phyloP scores from a whole-genome alignment of 106 monocot genomes.

The Posidonia australis region DNA sequence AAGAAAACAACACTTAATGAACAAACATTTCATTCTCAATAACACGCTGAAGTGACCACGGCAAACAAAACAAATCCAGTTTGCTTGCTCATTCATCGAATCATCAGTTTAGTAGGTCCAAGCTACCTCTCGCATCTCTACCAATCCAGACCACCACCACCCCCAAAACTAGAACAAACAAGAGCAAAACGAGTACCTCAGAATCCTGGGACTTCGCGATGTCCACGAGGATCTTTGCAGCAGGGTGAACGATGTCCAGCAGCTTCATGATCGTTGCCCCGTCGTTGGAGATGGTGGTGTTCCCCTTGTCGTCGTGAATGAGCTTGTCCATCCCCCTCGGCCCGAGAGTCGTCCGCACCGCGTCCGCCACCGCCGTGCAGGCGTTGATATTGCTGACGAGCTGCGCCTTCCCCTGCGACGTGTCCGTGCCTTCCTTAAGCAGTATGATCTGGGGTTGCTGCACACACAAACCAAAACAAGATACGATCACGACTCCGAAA shows the following conservation, averaged over 20 bases:
- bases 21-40: too few species aligned
- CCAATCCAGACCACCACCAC: too few species aligned
- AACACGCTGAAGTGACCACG: too few species aligned
- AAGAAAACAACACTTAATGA: too few species aligned
- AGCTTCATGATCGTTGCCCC: slow-evolving; percentile 99
- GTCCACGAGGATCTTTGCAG: slow-evolving; percentile 89
- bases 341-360: slow-evolving; percentile 77
- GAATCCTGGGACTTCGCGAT: slow-evolving; percentile 98
- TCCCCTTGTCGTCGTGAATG: slow-evolving; percentile 96
- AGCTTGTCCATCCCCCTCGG: slow-evolving; percentile 99
- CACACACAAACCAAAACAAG: neutral
- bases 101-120: too few species aligned
- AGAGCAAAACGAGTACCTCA: slow-evolving; percentile 33
- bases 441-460: slow-evolving; percentile 99
- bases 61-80: too few species aligned
- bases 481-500: neutral
- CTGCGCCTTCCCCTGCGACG: slow-evolving; percentile 93
- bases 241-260: slow-evolving; percentile 88
- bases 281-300: slow-evolving; percentile 94
- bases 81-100: too few species aligned
- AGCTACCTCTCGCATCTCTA: too few species aligned
- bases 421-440: slow-evolving; percentile 93
- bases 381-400: slow-evolving; percentile 97
- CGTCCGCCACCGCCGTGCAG: slow-evolving; percentile 80
- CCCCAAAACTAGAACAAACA: neutral